phyloP scores from a whole-genome alignment of 2,329 filamentous ascomycete genomes.

The Paracorniculantispora psalliotae region DNA sequence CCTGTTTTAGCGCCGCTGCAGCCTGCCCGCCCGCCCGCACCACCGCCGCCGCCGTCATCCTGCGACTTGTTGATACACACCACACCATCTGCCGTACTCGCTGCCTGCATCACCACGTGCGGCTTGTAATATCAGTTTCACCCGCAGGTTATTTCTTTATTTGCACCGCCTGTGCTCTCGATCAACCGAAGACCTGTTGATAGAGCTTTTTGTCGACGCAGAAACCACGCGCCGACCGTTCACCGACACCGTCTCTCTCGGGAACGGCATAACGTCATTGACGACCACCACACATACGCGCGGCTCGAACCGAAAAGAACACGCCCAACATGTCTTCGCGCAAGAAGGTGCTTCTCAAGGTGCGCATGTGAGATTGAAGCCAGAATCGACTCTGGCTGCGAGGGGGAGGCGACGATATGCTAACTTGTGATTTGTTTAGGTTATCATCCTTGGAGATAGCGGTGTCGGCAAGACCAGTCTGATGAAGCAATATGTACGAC shows the following conservation, averaged over 20 bases:
- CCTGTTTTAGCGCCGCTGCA: slow-evolving; percentile 6
- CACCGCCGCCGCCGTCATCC: slow-evolving; percentile 1
- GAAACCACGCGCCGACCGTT: too few species aligned
- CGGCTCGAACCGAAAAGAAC: too few species aligned
- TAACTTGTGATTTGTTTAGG: slow-evolving; percentile 47
- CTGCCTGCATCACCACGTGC: neutral
- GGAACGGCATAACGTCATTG: slow-evolving; percentile 14
- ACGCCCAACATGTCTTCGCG: slow-evolving; percentile 60
- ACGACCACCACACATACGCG: neutral
- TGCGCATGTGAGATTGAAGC: slow-evolving; percentile 32
- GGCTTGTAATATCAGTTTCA: neutral
- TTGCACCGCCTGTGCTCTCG: too few species aligned
- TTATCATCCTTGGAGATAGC: slow-evolving; percentile 98
- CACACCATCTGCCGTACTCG: neutral
- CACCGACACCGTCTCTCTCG: neutral
- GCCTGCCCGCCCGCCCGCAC: slow-evolving; percentile 4
- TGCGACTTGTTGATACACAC: slow-evolving; percentile 2
- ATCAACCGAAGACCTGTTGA: too few species aligned
- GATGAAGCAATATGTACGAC: slow-evolving; percentile 99
- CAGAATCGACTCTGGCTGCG: neutral
- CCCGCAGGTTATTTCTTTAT: too few species aligned
- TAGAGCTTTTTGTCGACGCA: too few species aligned
- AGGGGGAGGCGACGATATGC: slow-evolving; percentile 1
- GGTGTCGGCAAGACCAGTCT: slow-evolving; percentile 98
- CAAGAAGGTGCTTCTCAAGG: slow-evolving; percentile 91